Base-by-base conservation (phyloP, 192 early-diverging fungal genomes). In the Coemansia sp. region DNA sequence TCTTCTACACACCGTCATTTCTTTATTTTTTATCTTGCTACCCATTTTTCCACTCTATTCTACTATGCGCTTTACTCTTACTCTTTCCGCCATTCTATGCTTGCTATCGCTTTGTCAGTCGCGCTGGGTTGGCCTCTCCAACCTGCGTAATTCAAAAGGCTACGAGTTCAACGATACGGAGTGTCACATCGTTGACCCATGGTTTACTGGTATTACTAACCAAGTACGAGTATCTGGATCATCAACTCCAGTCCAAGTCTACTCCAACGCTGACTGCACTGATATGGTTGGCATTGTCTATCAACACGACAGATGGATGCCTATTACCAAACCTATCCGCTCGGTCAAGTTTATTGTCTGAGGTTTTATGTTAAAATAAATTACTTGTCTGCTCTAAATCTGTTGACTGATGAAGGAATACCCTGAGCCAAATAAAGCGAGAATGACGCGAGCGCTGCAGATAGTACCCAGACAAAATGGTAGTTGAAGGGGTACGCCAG, bases 391-490 rank as follows among this genome's bases (percentile, higher is more conserved):
- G 80, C 71, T n/a, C 66, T 67, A 75, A 83, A 83, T 0, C 11
- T 53, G 50, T 83, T 83, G 65, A 78, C 81, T 2, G 72, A 67
- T 0, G 58, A 43, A 5, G 81, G 81, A 12, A 83, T 65, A 10
- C 40, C 58, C 4, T 18, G 29, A 5, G 76, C 66, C 58, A 72
- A 12, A 4, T 63, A 29, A 16, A 62, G 38, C 1, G 81, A 68
- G 11, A 65, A 2, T 2, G 29, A 15, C 0, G 53, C 58, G 18
- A 83, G 34, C 5, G 27, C 24, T 3, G 76, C 72, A 22, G 70
- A 65, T 1, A 83, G 20, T 7, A 67, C 70, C 81, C 81, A 83
- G 7, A 75, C 70, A 20, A 83, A 47, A 38, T 83, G 81, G 50
- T 69, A 57, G 62, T 83, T 70, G 57, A 83, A 64, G 12, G 81